Percentiles rank a stretch among this genome's conserved stretches.
These are phyloP conservation scores for Botrytis hyacinthi DNA, from an alignment of 2,329 filamentous ascomycete genomes.

Conservation along the genomic window DNA sequence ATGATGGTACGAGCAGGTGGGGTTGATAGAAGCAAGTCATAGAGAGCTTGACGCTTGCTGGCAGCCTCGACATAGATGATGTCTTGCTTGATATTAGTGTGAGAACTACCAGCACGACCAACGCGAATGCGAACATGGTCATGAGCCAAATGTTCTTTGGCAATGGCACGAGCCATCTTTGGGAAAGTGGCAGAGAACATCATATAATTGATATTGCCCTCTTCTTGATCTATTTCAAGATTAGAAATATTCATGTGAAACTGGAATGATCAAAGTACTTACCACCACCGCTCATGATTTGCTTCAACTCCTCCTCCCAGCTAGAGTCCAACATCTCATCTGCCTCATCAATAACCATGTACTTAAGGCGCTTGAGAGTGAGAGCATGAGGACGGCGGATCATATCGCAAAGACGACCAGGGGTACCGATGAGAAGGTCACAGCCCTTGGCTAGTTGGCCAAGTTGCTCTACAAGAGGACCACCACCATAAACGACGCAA, in stretches of 20 bases:
- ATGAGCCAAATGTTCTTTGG: constrained; percentile 69
- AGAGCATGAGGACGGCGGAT: constrained; percentile 69
- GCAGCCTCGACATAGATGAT: constrained; percentile 64
- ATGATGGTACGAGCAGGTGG: constrained; percentile 78
- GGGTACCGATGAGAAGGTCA: constrained; percentile 83
- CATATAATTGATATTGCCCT: constrained; percentile 66
- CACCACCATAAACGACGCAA: constrained; percentile 84
- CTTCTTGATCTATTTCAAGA: constrained; percentile 64
- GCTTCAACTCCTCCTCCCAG: constrained; percentile 73
- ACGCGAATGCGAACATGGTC: constrained; percentile 80
- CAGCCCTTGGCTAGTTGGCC: constrained; percentile 77
- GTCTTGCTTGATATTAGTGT: constrained; percentile 78
- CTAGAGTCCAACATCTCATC: constrained; percentile 84
- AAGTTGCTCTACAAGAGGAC: constrained; percentile 66
- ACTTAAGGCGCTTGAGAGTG: constrained; percentile 73
- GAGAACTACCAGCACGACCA: constrained; percentile 80
- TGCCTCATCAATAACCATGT: constrained; percentile 85
- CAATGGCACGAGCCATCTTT: constrained; percentile 71
- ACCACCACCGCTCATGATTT: constrained; percentile 80
- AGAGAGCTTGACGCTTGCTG: constrained; percentile 68
- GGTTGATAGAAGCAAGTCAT: constrained; percentile 68
- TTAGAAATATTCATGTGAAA: constrained; percentile 23
- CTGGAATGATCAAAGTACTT: constrained; percentile 41
- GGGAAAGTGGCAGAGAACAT: constrained; percentile 97
- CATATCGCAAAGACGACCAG: constrained; percentile 82